These are phyloP conservation scores for Dillenia turbinata DNA, from an alignment of 164 flowering plant genomes.

Conservation along the genomic window DNA sequence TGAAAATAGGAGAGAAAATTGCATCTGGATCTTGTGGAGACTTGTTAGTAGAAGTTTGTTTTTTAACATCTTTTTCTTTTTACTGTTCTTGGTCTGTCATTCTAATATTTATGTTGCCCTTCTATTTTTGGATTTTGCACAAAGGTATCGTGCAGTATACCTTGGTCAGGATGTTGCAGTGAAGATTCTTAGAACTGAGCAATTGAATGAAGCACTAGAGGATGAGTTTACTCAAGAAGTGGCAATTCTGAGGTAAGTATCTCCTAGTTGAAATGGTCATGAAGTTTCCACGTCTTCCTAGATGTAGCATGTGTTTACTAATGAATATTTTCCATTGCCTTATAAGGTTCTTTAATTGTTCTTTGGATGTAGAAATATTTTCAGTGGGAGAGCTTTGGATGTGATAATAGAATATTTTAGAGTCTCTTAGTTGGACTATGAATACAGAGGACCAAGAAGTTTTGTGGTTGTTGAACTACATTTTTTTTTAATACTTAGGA, in stretches of 20 bases:
- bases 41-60: slow-evolving; percentile 44
- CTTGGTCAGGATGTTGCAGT: slow-evolving; percentile 85
- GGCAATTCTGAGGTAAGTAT: slow-evolving; percentile 61
- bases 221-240: slow-evolving; percentile 91
- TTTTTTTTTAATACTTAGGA: too few species aligned
- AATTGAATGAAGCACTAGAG: slow-evolving; percentile 58
- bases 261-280: too few species aligned
- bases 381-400: too few species aligned
- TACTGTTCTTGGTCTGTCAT: neutral
- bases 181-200: slow-evolving; percentile 73
- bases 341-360: too few species aligned
- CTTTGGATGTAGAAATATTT: too few species aligned
- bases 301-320: neutral
- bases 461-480: too few species aligned
- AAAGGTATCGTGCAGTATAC: slow-evolving; percentile 76
- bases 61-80: slow-evolving; percentile 1
- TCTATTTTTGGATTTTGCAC: slow-evolving; percentile 7
- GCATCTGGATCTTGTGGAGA: slow-evolving; percentile 96
- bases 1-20: slow-evolving; percentile 75
- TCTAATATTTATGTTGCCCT: neutral
- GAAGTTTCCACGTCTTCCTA: neutral
- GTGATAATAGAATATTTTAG: too few species aligned
- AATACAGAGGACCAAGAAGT: too few species aligned
- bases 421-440: too few species aligned
- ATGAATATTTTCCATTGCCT: too few species aligned